These are phyloP conservation scores for Mrakia hoshinonis DNA, from an alignment of 768 basidiomycete species.

Conservation along the genomic window DNA sequence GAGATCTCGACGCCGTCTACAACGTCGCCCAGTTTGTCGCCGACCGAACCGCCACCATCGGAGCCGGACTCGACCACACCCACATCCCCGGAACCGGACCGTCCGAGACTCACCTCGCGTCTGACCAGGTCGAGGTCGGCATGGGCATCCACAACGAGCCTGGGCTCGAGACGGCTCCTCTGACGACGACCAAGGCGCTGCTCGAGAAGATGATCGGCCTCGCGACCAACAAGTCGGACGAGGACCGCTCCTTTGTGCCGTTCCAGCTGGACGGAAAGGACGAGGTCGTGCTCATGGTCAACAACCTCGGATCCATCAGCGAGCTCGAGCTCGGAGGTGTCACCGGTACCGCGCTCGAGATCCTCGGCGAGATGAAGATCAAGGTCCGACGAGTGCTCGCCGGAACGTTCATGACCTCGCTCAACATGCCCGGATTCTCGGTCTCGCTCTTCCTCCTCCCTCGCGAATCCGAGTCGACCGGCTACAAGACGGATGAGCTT, in stretches of 20 bases:
- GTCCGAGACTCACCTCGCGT: slow-evolving; percentile 39
- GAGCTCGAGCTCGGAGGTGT: slow-evolving; percentile 40
- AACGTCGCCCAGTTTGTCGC: slow-evolving; percentile 37
- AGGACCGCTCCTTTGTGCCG: slow-evolving; percentile 42
- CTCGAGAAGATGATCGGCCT: slow-evolving; percentile 40
- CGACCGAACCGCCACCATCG: slow-evolving; percentile 40
- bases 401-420: slow-evolving; percentile 69
- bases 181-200: slow-evolving; percentile 37
- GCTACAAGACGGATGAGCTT: slow-evolving; percentile 38
- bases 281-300: slow-evolving; percentile 42
- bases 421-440: slow-evolving; percentile 44
- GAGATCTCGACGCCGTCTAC: slow-evolving; percentile 39
- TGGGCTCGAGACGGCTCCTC: slow-evolving; percentile 39
- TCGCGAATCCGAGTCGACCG: slow-evolving; percentile 32
- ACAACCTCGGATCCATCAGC: slow-evolving; percentile 41
- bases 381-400: slow-evolving; percentile 56
- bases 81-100: slow-evolving; percentile 42
- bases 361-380: slow-evolving; percentile 40
- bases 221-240: slow-evolving; percentile 40
- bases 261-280: slow-evolving; percentile 40
- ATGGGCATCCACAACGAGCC: slow-evolving; percentile 44
- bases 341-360: slow-evolving; percentile 31
- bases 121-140: slow-evolving; percentile 41
- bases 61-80: slow-evolving; percentile 43
- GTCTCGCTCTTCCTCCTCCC: slow-evolving; percentile 42